Evolutionary conservation across 345 rosid genomes (phyloP), one percentile per base, ranked within the genome.

Genomic region (Populus alba): DNA sequence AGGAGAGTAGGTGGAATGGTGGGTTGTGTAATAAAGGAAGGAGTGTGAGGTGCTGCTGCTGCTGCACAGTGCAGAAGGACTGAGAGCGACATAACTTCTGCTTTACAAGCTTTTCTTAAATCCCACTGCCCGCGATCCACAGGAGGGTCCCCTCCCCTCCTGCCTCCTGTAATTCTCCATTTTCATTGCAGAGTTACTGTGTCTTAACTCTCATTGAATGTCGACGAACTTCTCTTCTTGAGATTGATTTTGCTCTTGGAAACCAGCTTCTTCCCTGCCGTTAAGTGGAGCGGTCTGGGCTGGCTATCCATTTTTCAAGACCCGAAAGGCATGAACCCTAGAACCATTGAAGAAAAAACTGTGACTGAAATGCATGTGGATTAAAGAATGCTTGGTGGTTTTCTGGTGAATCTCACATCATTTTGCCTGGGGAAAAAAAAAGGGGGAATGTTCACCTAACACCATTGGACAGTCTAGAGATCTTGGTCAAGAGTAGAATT

Each of bases 1-100:
- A 57, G 68, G 8, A 8, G 59, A 57, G 79, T 39, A 18, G 74
- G 79, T 77, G 74, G 73, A 71, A 20, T 16, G 31, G 71, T 51
- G 74, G 74, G 63, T 49, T 0, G 77, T 8, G 47, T 7, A 49
- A 47, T 47, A 61, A 68, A 33, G 51, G 61, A 17, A 27, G 63
- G 8, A 6, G 61, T 4, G 61, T 4, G 38, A 47, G 61, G 16
- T 3, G 7, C 53, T 29, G 57, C 27, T 38, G 57, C 55, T 12
- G 15, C 51, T 47, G 53, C 43, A 39, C 43, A 39, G 11, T 11
- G 47, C 22, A 51, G 7, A 49, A 18, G 15, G 45, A 38, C 10
- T 65, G 77, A 74, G 49, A 74, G n/a, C 1, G 77, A 74, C 70
- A 41, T 16, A 11, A 20, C 73, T 53, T 76, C 4, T 9, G 35